Evolutionary conservation across 768 basidiomycete species (phyloP).

Genomic region (Lactifluus subvellereus): DNA sequence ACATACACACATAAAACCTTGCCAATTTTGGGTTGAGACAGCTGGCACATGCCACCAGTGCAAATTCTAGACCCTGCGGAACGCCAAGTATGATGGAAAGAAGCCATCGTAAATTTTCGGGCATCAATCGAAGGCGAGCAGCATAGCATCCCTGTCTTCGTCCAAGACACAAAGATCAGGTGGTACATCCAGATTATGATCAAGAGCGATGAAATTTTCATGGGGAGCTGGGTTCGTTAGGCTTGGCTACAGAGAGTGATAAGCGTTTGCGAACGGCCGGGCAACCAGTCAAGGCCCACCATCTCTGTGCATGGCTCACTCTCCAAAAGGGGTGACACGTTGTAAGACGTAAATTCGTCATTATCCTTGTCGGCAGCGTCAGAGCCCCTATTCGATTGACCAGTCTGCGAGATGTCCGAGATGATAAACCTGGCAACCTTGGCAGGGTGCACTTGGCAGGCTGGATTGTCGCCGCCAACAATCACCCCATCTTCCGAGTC

Average conservation of each 20-base stretch:
- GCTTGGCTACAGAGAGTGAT: not conserved
- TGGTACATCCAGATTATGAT: not conserved
- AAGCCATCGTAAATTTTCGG: not conserved
- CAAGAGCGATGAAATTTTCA: conserved; percentile 10
- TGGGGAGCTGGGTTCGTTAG: not conserved
- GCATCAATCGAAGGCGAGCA: conserved; percentile 4
- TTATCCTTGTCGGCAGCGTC: not conserved
- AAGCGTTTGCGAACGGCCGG: not conserved
- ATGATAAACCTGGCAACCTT: not conserved
- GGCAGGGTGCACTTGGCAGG: not conserved
- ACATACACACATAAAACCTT: not conserved
- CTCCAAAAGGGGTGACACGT: not conserved
- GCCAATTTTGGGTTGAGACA: not conserved
- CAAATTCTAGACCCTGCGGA: not conserved
- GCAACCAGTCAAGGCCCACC: not conserved
- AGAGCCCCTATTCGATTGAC: not conserved
- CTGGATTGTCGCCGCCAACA: not conserved
- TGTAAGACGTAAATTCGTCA: not conserved
- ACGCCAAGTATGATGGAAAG: not conserved
- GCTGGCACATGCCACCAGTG: not conserved
- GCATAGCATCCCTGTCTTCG: conserved; percentile 9
- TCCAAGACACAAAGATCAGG: conserved; percentile 4
- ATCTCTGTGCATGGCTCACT: not conserved
- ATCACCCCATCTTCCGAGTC: not conserved
- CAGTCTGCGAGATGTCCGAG: not conserved